Evolutionary conservation across 129 eudicot genomes (phyloP).

Genomic region (Centella asiatica): DNA sequence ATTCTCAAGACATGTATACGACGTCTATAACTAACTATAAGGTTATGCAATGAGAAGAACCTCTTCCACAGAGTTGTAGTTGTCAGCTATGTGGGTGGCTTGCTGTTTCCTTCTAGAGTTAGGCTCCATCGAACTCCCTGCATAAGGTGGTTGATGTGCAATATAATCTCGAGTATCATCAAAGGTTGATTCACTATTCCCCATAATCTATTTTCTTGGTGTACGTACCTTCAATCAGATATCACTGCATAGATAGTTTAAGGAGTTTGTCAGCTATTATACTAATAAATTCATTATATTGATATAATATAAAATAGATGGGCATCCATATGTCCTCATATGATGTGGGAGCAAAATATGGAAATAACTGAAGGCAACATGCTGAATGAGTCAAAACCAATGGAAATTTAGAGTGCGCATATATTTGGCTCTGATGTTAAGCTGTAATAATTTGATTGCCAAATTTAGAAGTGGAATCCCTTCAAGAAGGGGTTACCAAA

Average conservation of each 20-base stretch:
- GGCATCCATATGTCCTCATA: too few relatives aligned
- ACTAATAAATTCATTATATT: too few relatives aligned
- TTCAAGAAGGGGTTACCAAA: too few relatives aligned
- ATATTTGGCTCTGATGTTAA: too few relatives aligned
- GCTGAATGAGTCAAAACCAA: too few relatives aligned
- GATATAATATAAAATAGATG: too few relatives aligned
- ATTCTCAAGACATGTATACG: not conserved
- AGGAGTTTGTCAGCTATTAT: not conserved
- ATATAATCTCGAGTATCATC: conserved; percentile 19
- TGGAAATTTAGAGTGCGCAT: too few relatives aligned
- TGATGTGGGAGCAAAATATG: too few relatives aligned
- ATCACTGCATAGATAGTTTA: conserved; percentile 13
- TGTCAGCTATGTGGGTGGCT: conserved; percentile 37
- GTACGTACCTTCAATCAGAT: not conserved
- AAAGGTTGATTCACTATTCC: conserved; percentile 37
- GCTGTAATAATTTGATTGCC: too few relatives aligned
- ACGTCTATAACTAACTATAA: not conserved
- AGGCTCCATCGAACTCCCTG: conserved; percentile 26
- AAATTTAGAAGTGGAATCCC: too few relatives aligned
- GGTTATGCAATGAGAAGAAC: conserved; percentile 8
- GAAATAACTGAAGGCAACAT: too few relatives aligned
- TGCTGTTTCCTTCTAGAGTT: conserved; percentile 17
- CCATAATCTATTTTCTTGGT: conserved; percentile 17
- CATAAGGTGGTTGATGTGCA: conserved; percentile 9
- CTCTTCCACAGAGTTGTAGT: conserved; percentile 44